phyloP scores from a whole-genome alignment of 208 protist species.

The Trypanosoma avium region DNA sequence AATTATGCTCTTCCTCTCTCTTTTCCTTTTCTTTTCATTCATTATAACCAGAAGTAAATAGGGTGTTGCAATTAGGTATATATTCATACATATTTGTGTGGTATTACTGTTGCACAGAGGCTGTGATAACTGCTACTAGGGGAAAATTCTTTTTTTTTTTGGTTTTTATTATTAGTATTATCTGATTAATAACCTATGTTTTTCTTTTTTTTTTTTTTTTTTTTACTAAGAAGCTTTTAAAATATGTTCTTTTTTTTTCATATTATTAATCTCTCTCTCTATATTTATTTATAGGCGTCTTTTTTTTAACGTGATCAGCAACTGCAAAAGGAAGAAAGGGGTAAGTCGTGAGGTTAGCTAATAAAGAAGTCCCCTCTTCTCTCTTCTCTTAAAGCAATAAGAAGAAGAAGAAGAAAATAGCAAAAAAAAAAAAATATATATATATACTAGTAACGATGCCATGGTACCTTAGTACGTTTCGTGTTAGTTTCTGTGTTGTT shows the following conservation, averaged over 20 bases:
- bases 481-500: slow-evolving; percentile 64
- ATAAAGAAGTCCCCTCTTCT: too few relatives aligned
- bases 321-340: neutral
- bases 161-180: too few relatives aligned
- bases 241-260: neutral
- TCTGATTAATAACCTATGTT: too few relatives aligned
- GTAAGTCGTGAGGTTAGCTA: neutral
- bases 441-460: slow-evolving; percentile 43
- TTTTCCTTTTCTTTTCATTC: neutral
- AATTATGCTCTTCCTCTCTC: neutral
- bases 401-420: too few relatives aligned
- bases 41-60: too few relatives aligned
- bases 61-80: too few relatives aligned
- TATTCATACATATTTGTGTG: too few relatives aligned
- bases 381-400: too few relatives aligned
- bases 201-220: too few relatives aligned
- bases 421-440: neutral
- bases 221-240: neutral
- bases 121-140: too few relatives aligned
- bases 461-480: slow-evolving; percentile 85
- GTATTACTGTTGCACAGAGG: too few relatives aligned
- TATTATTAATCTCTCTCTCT: neutral
- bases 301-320: neutral
- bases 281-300: neutral
- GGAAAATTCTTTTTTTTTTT: too few relatives aligned